Percentiles rank a stretch among this genome's conserved stretches.
Conservation (phyloP, 2,329 filamentous ascomycete species). For the Trichoderma harzianum region DNA sequence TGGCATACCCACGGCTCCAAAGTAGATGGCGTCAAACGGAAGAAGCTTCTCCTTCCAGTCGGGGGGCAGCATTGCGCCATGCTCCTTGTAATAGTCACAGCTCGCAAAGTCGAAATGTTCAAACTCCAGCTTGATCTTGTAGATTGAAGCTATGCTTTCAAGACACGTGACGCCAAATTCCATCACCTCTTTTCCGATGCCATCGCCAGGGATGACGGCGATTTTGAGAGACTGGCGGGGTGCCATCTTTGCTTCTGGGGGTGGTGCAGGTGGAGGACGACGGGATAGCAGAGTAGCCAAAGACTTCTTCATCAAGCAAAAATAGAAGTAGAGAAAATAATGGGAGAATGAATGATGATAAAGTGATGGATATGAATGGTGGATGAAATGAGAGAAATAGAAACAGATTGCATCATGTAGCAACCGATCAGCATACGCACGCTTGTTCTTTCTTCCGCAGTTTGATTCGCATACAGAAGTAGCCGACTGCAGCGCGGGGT, state of each 20-base stretch:
- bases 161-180: constrained; percentile 6
- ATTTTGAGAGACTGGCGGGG: constrained; percentile 24
- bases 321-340: not conserved
- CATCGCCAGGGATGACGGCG: constrained; percentile 56
- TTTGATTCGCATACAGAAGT: not conserved
- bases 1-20: constrained; percentile 61
- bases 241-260: not conserved
- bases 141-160: constrained; percentile 52
- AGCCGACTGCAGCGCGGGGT: constrained; percentile 4
- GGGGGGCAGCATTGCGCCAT: constrained; percentile 41
- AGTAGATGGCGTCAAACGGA: constrained; percentile 63
- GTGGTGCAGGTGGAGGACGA: not conserved
- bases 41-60: constrained; percentile 52
- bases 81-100: constrained; percentile 53
- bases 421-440: not conserved
- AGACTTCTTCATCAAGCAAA: not conserved
- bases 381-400: not conserved
- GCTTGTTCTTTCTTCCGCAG: constrained; percentile 11
- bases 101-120: constrained; percentile 64
- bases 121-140: constrained; percentile 55
- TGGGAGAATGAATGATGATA: not conserved
- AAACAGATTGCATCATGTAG: not conserved
- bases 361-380: not conserved
- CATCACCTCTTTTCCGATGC: constrained; percentile 63
- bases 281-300: not conserved